Percentiles rank a stretch among this genome's conserved stretches.
phyloP scores from a whole-genome alignment of 768 basidiomycete genomes.

The Lactifluus rugatus region DNA sequence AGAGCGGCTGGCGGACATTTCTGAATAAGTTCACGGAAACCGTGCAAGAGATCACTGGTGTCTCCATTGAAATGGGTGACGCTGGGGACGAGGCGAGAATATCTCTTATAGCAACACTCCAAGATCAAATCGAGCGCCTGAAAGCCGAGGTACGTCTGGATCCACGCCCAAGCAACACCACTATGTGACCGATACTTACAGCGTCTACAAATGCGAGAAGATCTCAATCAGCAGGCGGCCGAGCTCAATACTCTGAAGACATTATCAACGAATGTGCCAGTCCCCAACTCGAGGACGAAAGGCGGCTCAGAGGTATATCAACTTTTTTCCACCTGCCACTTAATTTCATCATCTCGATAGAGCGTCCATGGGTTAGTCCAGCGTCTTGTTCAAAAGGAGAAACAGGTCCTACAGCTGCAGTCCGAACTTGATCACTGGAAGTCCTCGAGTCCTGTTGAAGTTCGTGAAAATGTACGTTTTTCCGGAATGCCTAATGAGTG shows the following conservation, averaged over 20 bases:
- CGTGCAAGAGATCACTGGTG: slow-evolving; percentile 57
- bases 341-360: slow-evolving; percentile 27
- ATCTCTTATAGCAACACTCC: slow-evolving; percentile 47
- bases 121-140: slow-evolving; percentile 51
- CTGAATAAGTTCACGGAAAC: slow-evolving; percentile 51
- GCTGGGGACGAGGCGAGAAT: slow-evolving; percentile 29
- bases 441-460: slow-evolving; percentile 46
- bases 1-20: slow-evolving; percentile 54
- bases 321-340: background rate
- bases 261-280: slow-evolving; percentile 32
- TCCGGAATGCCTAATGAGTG: background rate
- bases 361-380: slow-evolving; percentile 68
- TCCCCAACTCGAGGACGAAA: slow-evolving; percentile 38
- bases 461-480: slow-evolving; percentile 47
- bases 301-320: slow-evolving; percentile 45
- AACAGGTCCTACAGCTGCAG: slow-evolving; percentile 66
- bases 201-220: slow-evolving; percentile 42
- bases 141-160: slow-evolving; percentile 48
- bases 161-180: background rate
- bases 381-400: slow-evolving; percentile 76
- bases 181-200: slow-evolving; percentile 21
- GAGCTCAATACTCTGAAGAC: slow-evolving; percentile 59
- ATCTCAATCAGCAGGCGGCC: slow-evolving; percentile 53
- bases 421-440: slow-evolving; percentile 58
- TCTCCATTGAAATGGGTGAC: slow-evolving; percentile 41